Conservation (phyloP, 306 rosid genomes). For the Quercus robur region DNA sequence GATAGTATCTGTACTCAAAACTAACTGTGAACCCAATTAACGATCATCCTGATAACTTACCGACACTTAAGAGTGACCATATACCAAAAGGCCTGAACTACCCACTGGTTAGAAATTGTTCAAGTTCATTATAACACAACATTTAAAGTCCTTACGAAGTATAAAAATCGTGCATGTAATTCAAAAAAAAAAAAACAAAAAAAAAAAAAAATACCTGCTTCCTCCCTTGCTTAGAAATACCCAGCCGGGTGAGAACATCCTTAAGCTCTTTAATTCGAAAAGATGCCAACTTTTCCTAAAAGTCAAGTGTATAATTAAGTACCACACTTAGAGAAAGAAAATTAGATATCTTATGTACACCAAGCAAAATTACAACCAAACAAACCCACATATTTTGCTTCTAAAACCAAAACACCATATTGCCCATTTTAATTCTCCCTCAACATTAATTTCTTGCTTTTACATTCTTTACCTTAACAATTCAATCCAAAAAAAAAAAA, state of each 20-base stretch:
- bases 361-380: not conserved
- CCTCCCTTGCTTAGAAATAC: conserved; percentile 20
- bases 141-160: not conserved
- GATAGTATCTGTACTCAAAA: not conserved
- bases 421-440: not conserved
- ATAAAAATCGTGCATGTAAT: not conserved
- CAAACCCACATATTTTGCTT: not conserved
- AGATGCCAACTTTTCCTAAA: conserved; percentile 73
- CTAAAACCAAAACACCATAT: not conserved
- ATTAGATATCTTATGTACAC: not conserved
- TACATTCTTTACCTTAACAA: too few species aligned
- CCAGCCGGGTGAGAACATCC: conserved; percentile 82
- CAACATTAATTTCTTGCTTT: too few species aligned
- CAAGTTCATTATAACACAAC: not conserved
- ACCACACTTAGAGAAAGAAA: not conserved
- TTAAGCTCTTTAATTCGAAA: conserved; percentile 94
- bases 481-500: too few species aligned
- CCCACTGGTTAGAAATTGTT: not conserved
- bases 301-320: not conserved
- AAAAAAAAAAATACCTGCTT: not conserved
- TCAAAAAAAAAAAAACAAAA: not conserved
- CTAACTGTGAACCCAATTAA: not conserved
- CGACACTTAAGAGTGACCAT: not conserved
- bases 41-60: not conserved
- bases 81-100: not conserved